These are phyloP conservation scores for Tolypocladium ovalisporum DNA, from an alignment of 2,329 filamentous ascomycete species.

Conservation along the genomic window DNA sequence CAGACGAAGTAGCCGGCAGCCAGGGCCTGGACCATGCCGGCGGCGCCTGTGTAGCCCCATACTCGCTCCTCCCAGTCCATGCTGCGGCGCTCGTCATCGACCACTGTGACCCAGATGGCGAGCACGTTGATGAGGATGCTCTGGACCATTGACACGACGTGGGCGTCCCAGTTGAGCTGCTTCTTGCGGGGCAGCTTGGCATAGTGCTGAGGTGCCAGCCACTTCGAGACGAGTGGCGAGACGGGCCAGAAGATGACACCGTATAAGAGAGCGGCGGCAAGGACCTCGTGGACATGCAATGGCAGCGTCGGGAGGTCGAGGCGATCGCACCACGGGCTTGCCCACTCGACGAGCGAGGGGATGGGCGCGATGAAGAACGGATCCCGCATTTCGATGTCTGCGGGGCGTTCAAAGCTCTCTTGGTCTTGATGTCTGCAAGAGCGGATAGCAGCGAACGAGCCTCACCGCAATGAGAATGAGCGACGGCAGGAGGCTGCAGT, in stretches of 20 bases:
- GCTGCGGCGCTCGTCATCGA: conserved; percentile 53
- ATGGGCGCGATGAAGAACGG: conserved; percentile 56
- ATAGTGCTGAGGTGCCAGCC: conserved; percentile 55
- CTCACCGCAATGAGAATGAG: too few species aligned
- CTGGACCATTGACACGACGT: conserved; percentile 76
- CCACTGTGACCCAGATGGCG: conserved; percentile 62
- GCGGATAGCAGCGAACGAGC: neutral
- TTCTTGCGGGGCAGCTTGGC: conserved; percentile 50
- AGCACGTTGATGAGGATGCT: conserved; percentile 59
- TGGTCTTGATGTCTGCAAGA: too few species aligned
- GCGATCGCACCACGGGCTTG: conserved; percentile 53
- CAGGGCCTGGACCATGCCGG: conserved; percentile 64
- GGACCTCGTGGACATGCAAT: conserved; percentile 66
- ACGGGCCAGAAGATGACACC: conserved; percentile 54
- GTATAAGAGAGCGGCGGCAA: conserved; percentile 57
- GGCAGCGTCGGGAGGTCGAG: conserved; percentile 56
- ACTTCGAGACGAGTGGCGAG: conserved; percentile 54
- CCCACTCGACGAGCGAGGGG: conserved; percentile 43
- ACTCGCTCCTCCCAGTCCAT: conserved; percentile 60
- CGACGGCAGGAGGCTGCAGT: neutral
- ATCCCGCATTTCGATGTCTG: conserved; percentile 49
- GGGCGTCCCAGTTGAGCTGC: conserved; percentile 71
- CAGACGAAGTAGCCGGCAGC: conserved; percentile 77
- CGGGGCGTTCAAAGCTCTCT: neutral
- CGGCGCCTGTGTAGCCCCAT: conserved; percentile 66